These are phyloP conservation scores for Exidia glandulosa DNA, from an alignment of 768 basidiomycete genomes.

Conservation along the genomic window DNA sequence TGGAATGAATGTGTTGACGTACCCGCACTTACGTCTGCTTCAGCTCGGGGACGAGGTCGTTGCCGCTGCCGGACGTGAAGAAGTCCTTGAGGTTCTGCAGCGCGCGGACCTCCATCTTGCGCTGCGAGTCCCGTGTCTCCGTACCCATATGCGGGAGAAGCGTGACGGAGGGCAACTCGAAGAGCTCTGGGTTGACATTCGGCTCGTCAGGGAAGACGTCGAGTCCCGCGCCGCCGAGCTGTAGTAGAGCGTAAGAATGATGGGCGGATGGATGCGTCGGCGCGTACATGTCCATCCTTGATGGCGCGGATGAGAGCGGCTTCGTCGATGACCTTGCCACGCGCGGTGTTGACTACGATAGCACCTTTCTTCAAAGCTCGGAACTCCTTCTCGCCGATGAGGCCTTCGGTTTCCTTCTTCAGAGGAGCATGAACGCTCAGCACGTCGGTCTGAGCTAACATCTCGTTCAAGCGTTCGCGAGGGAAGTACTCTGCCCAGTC, in stretches of 20 bases:
- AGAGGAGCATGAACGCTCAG: constrained; percentile 81
- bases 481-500: constrained; percentile 68
- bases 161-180: constrained; percentile 74
- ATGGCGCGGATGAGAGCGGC: constrained; percentile 76
- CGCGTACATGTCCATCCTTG: constrained; percentile 75
- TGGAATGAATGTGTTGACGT: background rate
- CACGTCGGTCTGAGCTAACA: constrained; percentile 67
- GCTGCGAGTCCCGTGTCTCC: constrained; percentile 69
- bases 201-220: constrained; percentile 87
- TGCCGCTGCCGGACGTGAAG: constrained; percentile 49
- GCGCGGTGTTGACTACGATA: constrained; percentile 76
- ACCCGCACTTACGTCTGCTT: constrained; percentile 2
- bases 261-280: background rate
- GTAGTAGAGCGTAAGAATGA: constrained; percentile 6
- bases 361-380: constrained; percentile 64
- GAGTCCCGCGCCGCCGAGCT: constrained; percentile 73
- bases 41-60: constrained; percentile 54
- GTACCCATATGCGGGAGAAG: constrained; percentile 91
- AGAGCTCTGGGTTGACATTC: constrained; percentile 60
- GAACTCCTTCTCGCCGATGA: constrained; percentile 69
- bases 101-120: constrained; percentile 77
- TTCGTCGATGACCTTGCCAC: constrained; percentile 88
- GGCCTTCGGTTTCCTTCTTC: constrained; percentile 55
- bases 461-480: constrained; percentile 43
- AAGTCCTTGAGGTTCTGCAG: constrained; percentile 67